phyloP scores from a whole-genome alignment of 164 flowering plant genomes.

The Echeveria elegans region DNA sequence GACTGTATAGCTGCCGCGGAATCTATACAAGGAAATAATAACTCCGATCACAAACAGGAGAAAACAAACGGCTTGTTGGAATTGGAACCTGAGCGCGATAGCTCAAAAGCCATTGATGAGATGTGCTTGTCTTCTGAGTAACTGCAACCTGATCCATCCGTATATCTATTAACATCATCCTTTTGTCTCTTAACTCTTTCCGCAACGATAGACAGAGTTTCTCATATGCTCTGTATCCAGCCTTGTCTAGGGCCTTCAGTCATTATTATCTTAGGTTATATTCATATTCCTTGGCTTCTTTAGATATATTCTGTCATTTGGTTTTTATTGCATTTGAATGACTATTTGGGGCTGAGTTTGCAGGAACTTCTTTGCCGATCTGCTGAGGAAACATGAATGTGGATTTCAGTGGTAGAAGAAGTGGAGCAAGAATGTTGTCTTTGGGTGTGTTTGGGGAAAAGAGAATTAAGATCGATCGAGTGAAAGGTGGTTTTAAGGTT shows the following conservation, averaged over 20 bases:
- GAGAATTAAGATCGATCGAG: no score
- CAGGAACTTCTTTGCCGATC: no score
- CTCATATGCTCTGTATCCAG: background rate
- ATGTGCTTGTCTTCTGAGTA: conserved; percentile 24
- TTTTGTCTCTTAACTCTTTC: background rate
- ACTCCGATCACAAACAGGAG: conserved; percentile 10
- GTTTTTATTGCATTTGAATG: no score
- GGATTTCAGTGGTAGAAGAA: no score
- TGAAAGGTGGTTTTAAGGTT: no score
- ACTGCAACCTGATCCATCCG: background rate
- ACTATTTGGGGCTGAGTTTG: no score
- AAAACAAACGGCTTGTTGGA: conserved; percentile 11
- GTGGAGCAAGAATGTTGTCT: no score
- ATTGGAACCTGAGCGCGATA: conserved; percentile 11
- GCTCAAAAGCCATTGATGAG: conserved; percentile 25
- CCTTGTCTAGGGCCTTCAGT: background rate
- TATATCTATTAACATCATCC: background rate
- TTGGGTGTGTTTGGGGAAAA: no score
- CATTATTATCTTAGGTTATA: no score
- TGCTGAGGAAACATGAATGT: no score
- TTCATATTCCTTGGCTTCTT: no score
- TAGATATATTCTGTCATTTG: no score
- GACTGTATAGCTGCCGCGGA: conserved; percentile 27
- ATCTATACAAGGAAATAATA: conserved; percentile 18
- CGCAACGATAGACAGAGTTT: background rate